Conservation (phyloP, 352 stramenopile genomes). For the Phytophthora lateralis region DNA sequence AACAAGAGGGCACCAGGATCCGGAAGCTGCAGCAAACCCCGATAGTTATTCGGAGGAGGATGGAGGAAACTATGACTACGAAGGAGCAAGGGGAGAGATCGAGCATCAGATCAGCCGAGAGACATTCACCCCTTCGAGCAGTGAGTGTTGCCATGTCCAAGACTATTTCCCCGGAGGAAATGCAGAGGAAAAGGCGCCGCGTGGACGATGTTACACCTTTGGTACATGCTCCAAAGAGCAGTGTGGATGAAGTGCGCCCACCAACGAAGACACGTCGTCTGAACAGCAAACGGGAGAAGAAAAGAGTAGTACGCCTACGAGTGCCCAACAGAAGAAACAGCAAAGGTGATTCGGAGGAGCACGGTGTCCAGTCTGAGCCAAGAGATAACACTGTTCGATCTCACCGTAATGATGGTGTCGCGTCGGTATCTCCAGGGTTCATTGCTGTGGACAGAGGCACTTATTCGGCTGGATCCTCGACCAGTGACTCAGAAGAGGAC, state of each 20-base stretch:
- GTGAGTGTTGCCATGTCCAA: not conserved
- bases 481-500: not conserved
- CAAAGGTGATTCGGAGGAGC: not conserved
- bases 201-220: not conserved
- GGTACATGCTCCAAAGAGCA: not conserved
- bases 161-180: slow-evolving; percentile 12
- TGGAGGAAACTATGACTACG: not conserved
- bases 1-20: not conserved
- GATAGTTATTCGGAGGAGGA: not conserved
- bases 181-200: slow-evolving; percentile 7
- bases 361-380: not conserved
- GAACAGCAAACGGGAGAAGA: not conserved
- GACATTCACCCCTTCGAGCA: slow-evolving; percentile 2
- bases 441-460: slow-evolving; percentile 1
- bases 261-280: slow-evolving; percentile 18
- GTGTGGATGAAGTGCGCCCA: slow-evolving; percentile 8
- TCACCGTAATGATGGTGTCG: not conserved
- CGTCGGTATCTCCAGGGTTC: not conserved
- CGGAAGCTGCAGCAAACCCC: slow-evolving; percentile 20
- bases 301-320: not conserved
- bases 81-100: not conserved
- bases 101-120: not conserved
- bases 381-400: not conserved
- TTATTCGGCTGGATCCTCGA: not conserved
- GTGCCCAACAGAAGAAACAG: not conserved